Evolutionary conservation across 73 alveolate species (phyloP), one percentile per base, ranked within the genome.

Genomic region (Paramecium tetraurelia): DNA sequence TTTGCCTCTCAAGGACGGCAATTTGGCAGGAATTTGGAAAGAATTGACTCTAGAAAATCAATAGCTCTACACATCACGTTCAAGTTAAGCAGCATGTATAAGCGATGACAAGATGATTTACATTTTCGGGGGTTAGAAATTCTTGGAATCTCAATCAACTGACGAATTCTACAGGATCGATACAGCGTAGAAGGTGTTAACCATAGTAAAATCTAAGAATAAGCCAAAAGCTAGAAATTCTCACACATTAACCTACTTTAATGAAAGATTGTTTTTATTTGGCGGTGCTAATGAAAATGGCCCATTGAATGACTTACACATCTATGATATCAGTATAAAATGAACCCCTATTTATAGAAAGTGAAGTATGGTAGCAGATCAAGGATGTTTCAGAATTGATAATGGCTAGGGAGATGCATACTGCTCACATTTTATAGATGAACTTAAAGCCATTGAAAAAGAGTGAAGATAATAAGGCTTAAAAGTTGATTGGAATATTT

Each of bases 201-300:
- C 20, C 5, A 80, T 80, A 44, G 35, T 43, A 4, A 41, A 80
- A 24, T 43, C 46, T 11, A 80, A 80, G 29, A 41, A 80, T 80
- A 80, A 33, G 21, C 90, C 90, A 8, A 80, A 18, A 44, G 90
- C 75, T 24, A 80, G 90, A 41, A 80, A 80, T 24, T 80, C 90
- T 24, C 90, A 80, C 46, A 31, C 90, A 22, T 20, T 80, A 9
- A 80, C 46, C 21, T 80, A 80, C 21, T 43, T 21, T 31, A 44
- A 80, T 7, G 57, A 46, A 14, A 24, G 16, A 24, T 24, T 80
- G 16, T 80, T 43, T 80, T 43, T 80, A 41, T 80, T 80, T 48
- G 90, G 76, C 4, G 90, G 90, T 40, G 90, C 90, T 3, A 46
- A 80, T 80, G 90, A 80, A 9, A 41, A 80, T 43, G 90, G 90